phyloP scores from a whole-genome alignment of 768 basidiomycete species.

The Agrocybe praecox region DNA sequence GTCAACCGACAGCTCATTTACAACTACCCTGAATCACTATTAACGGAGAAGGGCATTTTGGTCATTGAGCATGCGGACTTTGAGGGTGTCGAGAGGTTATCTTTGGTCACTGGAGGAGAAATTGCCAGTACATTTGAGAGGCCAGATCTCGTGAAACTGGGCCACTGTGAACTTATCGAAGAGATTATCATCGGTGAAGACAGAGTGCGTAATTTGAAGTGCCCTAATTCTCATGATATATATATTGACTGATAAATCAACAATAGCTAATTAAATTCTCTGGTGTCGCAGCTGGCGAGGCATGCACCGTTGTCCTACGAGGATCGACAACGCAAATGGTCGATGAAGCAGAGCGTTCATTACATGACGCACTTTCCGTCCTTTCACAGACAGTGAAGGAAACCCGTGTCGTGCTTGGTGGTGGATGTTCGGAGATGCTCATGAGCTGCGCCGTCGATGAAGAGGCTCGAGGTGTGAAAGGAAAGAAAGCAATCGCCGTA shows the following conservation, averaged over 20 bases:
- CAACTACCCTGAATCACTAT: constrained; percentile 96
- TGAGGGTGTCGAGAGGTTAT: constrained; percentile 95
- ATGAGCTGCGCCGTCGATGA: constrained; percentile 97
- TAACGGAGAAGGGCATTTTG: constrained; percentile 95
- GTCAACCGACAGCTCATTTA: constrained; percentile 99
- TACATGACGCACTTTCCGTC: constrained; percentile 97
- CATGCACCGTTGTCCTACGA: constrained; percentile 96
- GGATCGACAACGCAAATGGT: constrained; percentile 99
- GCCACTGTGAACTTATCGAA: constrained; percentile 92
- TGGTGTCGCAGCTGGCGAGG: constrained; percentile 95
- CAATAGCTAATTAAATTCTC: constrained; percentile 97
- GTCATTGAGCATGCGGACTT: constrained; percentile 99
- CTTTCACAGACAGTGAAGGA: constrained; percentile 98
- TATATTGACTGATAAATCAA: neutral
- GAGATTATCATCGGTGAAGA: constrained; percentile 99
- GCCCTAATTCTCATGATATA: neutral
- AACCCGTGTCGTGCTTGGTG: constrained; percentile 91
- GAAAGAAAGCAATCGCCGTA: constrained; percentile 94
- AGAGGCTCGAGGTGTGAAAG: constrained; percentile 78
- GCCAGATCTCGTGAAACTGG: constrained; percentile 91
- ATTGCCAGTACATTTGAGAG: constrained; percentile 95
- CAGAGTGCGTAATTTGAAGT: constrained; percentile 58
- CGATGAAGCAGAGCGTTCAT: constrained; percentile 96
- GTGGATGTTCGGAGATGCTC: constrained; percentile 97
- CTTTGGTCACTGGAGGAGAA: constrained; percentile 96